A percentile compares a stretch with the other conserved stretches of the same genome.
phyloP scores from a whole-genome alignment of 2,329 filamentous ascomycete species.

The Sclerotinia minor region DNA sequence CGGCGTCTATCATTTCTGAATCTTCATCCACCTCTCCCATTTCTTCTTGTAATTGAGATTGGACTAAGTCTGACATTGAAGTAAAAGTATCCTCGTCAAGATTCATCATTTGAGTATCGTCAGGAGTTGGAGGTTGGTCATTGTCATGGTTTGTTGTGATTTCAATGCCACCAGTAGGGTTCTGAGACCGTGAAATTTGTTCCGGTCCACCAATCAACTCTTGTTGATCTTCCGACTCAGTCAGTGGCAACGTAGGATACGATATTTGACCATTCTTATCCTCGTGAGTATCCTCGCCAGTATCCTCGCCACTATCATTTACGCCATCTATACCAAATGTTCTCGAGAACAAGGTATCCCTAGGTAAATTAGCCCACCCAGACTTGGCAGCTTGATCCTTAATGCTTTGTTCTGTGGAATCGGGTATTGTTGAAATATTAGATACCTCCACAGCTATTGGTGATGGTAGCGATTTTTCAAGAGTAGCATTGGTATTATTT shows the following conservation, averaged over 20 bases:
- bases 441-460: neutral
- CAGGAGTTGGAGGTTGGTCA: constrained; percentile 17
- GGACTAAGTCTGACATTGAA: constrained; percentile 22
- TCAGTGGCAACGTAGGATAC: neutral
- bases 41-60: constrained; percentile 21
- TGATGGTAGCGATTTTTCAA: neutral
- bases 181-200: neutral
- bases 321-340: constrained; percentile 22
- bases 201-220: neutral
- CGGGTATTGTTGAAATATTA: neutral
- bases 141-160: neutral
- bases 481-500: neutral
- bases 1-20: neutral
- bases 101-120: constrained; percentile 19
- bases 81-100: neutral
- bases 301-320: constrained; percentile 16
- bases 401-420: neutral
- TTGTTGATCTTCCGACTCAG: neutral
- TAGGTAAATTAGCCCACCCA: constrained; percentile 17
- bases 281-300: constrained; percentile 14
- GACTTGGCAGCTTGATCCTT: constrained; percentile 14
- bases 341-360: constrained; percentile 9
- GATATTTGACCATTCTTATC: neutral
- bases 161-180: neutral
- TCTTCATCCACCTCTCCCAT: constrained; percentile 20